Percentiles rank a stretch among this genome's conserved stretches.
phyloP scores from a whole-genome alignment of 306 rosid species.

The Acacia crassicarpa region DNA sequence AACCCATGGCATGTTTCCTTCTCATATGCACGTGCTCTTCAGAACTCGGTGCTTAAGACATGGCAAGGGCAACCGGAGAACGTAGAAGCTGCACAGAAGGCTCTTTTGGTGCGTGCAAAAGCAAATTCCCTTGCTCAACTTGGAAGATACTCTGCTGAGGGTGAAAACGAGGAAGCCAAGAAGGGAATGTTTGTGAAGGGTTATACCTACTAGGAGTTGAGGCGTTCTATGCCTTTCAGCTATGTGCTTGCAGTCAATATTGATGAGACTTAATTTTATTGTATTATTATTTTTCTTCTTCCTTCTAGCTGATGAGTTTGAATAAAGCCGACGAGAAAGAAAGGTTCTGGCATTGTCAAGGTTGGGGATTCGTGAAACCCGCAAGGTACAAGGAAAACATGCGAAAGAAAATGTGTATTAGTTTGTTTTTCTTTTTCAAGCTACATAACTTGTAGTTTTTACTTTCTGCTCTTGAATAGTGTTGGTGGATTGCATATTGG shows the following conservation, averaged over 20 bases:
- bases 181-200: slow-evolving; percentile 95
- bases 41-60: slow-evolving; percentile 86
- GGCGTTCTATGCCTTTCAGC: neutral
- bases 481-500: neutral
- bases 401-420: neutral
- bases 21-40: slow-evolving; percentile 97
- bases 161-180: slow-evolving; percentile 87
- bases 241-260: slow-evolving; percentile 22
- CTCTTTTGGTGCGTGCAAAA: slow-evolving; percentile 92
- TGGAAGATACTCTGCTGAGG: slow-evolving; percentile 86
- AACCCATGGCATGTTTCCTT: slow-evolving; percentile 99
- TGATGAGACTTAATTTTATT: slow-evolving; percentile 35
- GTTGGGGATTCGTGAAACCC: slow-evolving; percentile 8
- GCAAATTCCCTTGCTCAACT: slow-evolving; percentile 97
- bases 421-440: neutral
- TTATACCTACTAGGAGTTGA: slow-evolving; percentile 65
- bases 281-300: slow-evolving; percentile 15
- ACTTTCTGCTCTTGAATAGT: neutral
- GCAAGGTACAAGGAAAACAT: neutral
- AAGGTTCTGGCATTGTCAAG: slow-evolving; percentile 7
- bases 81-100: slow-evolving; percentile 70
- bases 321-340: slow-evolving; percentile 53
- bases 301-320: slow-evolving; percentile 39
- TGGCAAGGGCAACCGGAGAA: slow-evolving; percentile 95
- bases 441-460: neutral